Evolutionary conservation across 1,139 yeast genomes (phyloP).

Genomic region (Nematodospora anomalae): DNA sequence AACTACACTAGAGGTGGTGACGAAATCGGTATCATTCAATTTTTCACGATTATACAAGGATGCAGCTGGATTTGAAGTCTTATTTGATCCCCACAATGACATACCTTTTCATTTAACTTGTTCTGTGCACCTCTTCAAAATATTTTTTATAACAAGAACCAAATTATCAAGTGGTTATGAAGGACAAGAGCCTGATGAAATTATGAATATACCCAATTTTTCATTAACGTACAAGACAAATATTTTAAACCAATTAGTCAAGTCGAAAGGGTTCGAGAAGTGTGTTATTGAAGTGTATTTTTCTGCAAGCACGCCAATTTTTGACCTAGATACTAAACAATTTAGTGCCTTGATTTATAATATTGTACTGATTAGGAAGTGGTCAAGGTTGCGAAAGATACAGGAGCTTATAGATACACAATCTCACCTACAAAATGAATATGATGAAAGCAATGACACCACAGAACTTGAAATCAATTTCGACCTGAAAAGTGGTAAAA

Average conservation of each 20-base stretch:
- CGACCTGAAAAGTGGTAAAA: not conserved
- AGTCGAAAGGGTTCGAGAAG: constrained; percentile 37
- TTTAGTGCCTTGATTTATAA: constrained; percentile 42
- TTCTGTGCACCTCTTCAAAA: constrained; percentile 43
- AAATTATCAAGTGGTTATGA: constrained; percentile 14
- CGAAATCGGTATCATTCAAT: constrained; percentile 35
- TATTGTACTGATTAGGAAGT: constrained; percentile 32
- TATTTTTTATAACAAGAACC: constrained; percentile 27
- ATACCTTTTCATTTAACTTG: constrained; percentile 52
- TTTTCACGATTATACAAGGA: constrained; percentile 30
- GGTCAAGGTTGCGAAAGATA: constrained; percentile 27
- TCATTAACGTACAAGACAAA: constrained; percentile 58
- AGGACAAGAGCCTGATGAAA: constrained; percentile 32
- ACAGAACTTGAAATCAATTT: not conserved
- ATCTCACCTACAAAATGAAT: not conserved
- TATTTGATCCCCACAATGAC: constrained; percentile 49
- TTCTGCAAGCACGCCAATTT: constrained; percentile 49
- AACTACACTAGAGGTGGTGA: constrained; percentile 28
- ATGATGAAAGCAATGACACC: constrained; percentile 5
- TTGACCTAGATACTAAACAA: constrained; percentile 50
- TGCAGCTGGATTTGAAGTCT: constrained; percentile 61
- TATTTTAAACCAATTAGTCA: constrained; percentile 37
- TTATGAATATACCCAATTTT: constrained; percentile 53
- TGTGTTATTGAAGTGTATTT: constrained; percentile 40
- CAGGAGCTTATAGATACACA: constrained; percentile 10